Evolutionary conservation across 495 filamentous ascomycete genomes (phyloP).

Genomic region (Penicillium macrosclerotiorum): DNA sequence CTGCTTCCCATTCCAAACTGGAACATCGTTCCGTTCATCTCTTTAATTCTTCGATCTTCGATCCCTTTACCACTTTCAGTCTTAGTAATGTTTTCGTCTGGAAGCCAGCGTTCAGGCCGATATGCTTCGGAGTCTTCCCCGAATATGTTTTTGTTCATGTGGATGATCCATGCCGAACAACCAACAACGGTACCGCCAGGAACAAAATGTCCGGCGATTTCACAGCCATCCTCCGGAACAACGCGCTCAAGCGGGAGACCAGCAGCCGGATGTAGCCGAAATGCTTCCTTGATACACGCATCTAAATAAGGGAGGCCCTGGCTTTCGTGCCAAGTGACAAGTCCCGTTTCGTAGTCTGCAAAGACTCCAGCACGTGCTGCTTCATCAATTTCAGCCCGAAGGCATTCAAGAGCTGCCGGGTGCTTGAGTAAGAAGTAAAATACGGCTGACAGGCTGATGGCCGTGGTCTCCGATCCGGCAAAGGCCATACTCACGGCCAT

Average conservation of each 20-base stretch:
- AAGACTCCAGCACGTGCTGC: slow-evolving; percentile 40
- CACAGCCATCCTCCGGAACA: slow-evolving; percentile 31
- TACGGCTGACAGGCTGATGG: slow-evolving; percentile 58
- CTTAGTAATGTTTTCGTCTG: slow-evolving; percentile 21
- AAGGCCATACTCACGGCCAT: slow-evolving; percentile 59
- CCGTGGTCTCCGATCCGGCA: slow-evolving; percentile 63
- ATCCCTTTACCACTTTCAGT: slow-evolving; percentile 3
- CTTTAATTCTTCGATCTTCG: slow-evolving; percentile 12
- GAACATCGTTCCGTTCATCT: slow-evolving; percentile 18
- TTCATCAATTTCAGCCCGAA: slow-evolving; percentile 54
- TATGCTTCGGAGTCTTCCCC: slow-evolving; percentile 57
- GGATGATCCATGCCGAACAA: slow-evolving; percentile 59
- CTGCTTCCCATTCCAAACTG: slow-evolving; percentile 24
- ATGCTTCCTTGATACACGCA: slow-evolving; percentile 66
- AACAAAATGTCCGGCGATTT: slow-evolving; percentile 50
- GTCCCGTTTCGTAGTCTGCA: slow-evolving; percentile 46
- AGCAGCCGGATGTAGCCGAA: slow-evolving; percentile 62
- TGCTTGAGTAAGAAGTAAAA: slow-evolving; percentile 65
- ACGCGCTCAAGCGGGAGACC: slow-evolving; percentile 54
- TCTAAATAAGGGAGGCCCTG: slow-evolving; percentile 61
- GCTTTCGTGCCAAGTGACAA: slow-evolving; percentile 55
- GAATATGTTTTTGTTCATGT: slow-evolving; percentile 56
- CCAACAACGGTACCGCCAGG: slow-evolving; percentile 64
- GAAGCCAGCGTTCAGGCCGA: slow-evolving; percentile 62
- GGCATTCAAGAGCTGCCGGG: slow-evolving; percentile 38